phyloP scores from a whole-genome alignment of 139 green algal genomes.

The Coelastrella sp. region DNA sequence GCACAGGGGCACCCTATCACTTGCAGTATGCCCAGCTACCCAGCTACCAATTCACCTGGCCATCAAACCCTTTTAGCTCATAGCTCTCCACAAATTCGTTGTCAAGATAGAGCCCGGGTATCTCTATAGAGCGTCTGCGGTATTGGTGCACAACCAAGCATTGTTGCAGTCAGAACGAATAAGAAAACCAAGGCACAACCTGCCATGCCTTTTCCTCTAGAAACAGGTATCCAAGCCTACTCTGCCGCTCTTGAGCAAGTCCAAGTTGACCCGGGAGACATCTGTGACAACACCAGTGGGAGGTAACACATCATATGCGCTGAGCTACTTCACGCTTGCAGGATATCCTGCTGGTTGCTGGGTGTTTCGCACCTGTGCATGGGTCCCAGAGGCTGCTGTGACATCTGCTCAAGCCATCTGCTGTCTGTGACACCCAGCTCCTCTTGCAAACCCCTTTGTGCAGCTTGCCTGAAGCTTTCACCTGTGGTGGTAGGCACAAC shows the following conservation, averaged over 20 bases:
- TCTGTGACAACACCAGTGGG: too few species aligned
- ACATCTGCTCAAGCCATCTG: background rate
- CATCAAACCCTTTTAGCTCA: constrained; percentile 46
- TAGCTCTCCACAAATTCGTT: constrained; percentile 65
- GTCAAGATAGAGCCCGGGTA: constrained; percentile 45
- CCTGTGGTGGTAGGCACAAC: constrained; percentile 38
- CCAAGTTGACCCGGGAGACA: too few species aligned
- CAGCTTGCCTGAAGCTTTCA: constrained; percentile 67
- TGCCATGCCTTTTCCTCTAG: too few species aligned
- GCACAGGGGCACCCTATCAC: background rate
- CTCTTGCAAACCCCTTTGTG: constrained; percentile 68
- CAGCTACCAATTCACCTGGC: constrained; percentile 46
- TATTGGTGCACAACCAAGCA: too few species aligned
- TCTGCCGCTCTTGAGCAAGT: too few species aligned
- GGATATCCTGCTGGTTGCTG: too few species aligned
- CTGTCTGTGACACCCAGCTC: constrained; percentile 71
- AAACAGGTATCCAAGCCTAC: too few species aligned
- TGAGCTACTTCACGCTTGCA: too few species aligned
- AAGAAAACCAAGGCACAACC: too few species aligned
- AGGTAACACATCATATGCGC: too few species aligned
- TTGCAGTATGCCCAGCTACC: too few species aligned
- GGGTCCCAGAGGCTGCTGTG: constrained; percentile 61
- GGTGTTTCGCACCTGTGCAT: constrained; percentile 30
- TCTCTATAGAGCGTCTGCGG: background rate
- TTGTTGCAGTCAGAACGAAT: too few species aligned